phyloP scores from a whole-genome alignment of 768 basidiomycete species.

The Amanita pseudoporphyria region DNA sequence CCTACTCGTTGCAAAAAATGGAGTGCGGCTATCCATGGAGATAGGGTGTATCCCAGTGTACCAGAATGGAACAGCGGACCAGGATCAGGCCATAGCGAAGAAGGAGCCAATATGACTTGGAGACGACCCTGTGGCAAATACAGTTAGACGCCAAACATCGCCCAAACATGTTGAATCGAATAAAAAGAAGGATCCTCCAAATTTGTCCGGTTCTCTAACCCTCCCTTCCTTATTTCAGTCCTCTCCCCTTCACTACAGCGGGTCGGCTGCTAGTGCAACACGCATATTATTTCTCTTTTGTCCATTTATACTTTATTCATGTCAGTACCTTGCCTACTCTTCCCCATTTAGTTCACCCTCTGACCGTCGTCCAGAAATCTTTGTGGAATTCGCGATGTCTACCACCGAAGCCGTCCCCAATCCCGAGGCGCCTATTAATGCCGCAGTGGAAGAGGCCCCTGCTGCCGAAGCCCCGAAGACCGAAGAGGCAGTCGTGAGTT shows the following conservation, averaged over 20 bases:
- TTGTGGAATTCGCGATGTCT: conserved; percentile 66
- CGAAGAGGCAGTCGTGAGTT: conserved; percentile 17
- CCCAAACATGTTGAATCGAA: conserved; percentile 33
- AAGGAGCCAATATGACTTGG: conserved; percentile 1
- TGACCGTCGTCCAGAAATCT: conserved; percentile 35
- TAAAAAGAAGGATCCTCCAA: conserved; percentile 31
- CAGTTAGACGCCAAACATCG: conserved; percentile 31
- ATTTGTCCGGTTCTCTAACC: conserved; percentile 34
- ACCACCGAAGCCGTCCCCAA: conserved; percentile 46
- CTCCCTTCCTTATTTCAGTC: conserved; percentile 52
- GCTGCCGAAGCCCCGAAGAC: conserved; percentile 45
- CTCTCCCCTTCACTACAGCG: conserved; percentile 26
- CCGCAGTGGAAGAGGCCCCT: conserved; percentile 38
- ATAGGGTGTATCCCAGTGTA: not conserved
- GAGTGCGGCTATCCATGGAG: not conserved
- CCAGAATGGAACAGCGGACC: not conserved
- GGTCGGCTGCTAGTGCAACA: conserved; percentile 45
- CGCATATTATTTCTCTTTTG: conserved; percentile 49
- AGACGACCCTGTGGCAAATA: conserved; percentile 25
- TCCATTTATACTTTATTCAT: conserved; percentile 43
- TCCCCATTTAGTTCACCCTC: conserved; percentile 13
- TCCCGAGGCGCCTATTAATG: conserved; percentile 24
- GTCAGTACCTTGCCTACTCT: conserved; percentile 22
- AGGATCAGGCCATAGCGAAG: not conserved
- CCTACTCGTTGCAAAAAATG: not conserved